Base-by-base conservation (phyloP, 352 stramenopile species). In the Pythium dissimile region DNA sequence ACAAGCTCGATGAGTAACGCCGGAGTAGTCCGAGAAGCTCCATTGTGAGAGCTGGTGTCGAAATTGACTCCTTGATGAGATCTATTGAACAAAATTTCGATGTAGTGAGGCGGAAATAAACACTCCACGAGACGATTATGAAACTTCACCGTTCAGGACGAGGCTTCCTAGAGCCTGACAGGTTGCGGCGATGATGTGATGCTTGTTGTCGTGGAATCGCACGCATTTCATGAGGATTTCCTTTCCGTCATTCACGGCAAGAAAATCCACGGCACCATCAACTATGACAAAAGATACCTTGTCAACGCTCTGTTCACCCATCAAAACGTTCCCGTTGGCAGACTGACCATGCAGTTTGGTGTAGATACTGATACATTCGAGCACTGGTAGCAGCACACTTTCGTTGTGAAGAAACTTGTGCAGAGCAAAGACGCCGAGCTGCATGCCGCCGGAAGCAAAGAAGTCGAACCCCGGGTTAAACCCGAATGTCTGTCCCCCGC, bases 381-480 rank as follows among this genome's bases (percentile, higher is more conserved):
- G 73, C 32, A 82, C 76, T 0, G 81, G 81, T 20, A 84, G 72
- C 12, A 92, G 59, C 35, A 88, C 68, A 1, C 69, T 59, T 35
- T 82, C 77, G 35, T 89, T 88, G 59, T 92, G 81, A 26, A 87
- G 72, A 37, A 90, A 92, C 60, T 88, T 88, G 32, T 77, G 73
- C 20, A 92, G 51, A 12, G 80, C 67, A 42, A 92, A 89, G 21
- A 87, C 53, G 12, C 77, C 82, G 21, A 92, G 64, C 43, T 86
- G 75, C 72, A 89, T 75, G 20, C 80, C 82, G 23, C 84, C 66
- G 18, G 72, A 73, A 16, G 63, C 62, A 59, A 87, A 87, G 35
- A 90, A 92, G 50, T 87, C 80, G 26, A 61, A 63, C 20, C 73
- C 80, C 4, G 80, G 80, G 42, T 88, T 87, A 62, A 86, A 88